Evolutionary conservation across 768 basidiomycete genomes (phyloP).

Genomic region (Auriscalpium microsporum): DNA sequence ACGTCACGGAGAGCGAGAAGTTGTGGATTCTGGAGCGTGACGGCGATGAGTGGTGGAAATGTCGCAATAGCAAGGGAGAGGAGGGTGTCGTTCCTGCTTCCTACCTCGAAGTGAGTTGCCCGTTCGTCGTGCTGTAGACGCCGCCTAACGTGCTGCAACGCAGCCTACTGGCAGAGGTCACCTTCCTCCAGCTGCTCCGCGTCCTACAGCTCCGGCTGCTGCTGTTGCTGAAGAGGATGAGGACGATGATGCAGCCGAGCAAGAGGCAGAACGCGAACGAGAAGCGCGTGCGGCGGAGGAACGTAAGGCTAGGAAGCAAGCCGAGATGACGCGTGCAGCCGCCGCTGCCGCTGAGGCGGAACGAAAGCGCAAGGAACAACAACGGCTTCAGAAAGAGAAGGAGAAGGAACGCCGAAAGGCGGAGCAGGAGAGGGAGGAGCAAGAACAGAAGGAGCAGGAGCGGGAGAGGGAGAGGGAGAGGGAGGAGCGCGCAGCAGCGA

Average conservation of each 20-base stretch:
- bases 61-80: constrained; percentile 58
- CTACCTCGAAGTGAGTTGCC: constrained; percentile 74
- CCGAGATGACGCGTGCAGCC: constrained; percentile 24
- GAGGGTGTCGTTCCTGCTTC: constrained; percentile 96
- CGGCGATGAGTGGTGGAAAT: constrained; percentile 96
- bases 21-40: constrained; percentile 76
- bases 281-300: constrained; percentile 20
- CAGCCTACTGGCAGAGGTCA: constrained; percentile 8
- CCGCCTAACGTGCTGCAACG: not conserved
- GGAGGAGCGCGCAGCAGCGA: constrained; percentile 39
- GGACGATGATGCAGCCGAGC: constrained; percentile 15
- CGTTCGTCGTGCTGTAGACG: not conserved
- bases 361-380: constrained; percentile 17
- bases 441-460: constrained; percentile 25
- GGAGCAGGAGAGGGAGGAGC: constrained; percentile 30
- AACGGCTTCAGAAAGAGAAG: no score
- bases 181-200: constrained; percentile 11
- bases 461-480: constrained; percentile 27
- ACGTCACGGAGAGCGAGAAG: constrained; percentile 74
- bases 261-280: constrained; percentile 17
- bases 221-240: constrained; percentile 14
- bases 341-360: constrained; percentile 31
- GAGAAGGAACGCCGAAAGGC: constrained; percentile 15
- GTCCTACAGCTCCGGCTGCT: not conserved
- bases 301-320: constrained; percentile 26